Percentiles rank a stretch among this genome's conserved stretches.
Evolutionary conservation across 345 rosid genomes (phyloP).

Genomic region (Syzygium oleosum): DNA sequence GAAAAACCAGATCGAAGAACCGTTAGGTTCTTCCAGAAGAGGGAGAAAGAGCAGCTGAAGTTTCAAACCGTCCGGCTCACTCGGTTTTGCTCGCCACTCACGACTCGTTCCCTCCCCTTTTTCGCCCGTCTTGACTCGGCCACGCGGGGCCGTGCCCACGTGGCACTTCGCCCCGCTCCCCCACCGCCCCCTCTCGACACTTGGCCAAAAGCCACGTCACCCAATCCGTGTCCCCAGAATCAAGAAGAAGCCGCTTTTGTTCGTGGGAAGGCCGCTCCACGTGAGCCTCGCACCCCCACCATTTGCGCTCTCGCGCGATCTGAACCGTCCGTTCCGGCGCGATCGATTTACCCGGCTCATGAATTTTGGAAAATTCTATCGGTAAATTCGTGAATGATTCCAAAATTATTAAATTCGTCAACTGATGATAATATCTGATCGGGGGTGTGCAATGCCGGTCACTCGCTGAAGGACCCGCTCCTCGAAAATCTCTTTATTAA

Average conservation of each 20-base stretch:
- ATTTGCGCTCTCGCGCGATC: background rate
- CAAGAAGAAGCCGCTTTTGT: too few relatives aligned
- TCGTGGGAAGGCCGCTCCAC: too few relatives aligned
- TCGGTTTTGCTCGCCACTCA: background rate
- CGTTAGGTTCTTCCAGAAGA: background rate
- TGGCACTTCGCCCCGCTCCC: background rate
- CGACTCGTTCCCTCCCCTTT: background rate
- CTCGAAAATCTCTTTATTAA: too few relatives aligned
- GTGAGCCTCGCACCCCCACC: too few relatives aligned
- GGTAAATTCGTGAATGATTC: background rate
- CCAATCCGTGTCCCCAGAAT: background rate
- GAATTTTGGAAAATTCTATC: background rate
- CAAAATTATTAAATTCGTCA: background rate
- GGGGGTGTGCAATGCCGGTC: too few relatives aligned
- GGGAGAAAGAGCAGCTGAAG: background rate
- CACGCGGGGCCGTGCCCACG: background rate
- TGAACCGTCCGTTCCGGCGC: accelerated
- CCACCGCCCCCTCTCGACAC: background rate
- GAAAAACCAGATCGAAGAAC: background rate
- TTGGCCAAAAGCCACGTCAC: background rate
- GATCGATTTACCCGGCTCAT: accelerated
- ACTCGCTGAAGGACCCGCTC: too few relatives aligned
- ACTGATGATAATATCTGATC: background rate
- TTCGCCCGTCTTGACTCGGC: background rate
- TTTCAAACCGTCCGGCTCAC: background rate